phyloP scores from a whole-genome alignment of 148 eudicot genomes.

The Arbutus unedo region DNA sequence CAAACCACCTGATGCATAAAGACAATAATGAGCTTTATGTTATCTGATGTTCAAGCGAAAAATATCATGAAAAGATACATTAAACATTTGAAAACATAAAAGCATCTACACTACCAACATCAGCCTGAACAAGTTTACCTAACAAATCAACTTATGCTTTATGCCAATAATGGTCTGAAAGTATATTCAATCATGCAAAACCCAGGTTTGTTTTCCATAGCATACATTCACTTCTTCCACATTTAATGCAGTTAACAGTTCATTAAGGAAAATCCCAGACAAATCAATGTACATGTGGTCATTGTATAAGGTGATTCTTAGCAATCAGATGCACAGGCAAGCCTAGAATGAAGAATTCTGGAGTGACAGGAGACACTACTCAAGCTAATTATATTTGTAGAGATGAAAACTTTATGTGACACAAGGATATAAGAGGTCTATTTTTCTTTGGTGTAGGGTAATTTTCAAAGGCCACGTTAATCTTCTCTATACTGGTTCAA shows the following conservation, averaged over 20 bases:
- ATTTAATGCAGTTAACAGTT: not conserved
- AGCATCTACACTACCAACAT: conserved; percentile 7
- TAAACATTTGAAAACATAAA: not conserved
- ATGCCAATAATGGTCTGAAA: not conserved
- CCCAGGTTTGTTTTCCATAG: not conserved
- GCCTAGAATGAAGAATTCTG: too few species aligned
- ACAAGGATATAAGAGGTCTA: not conserved
- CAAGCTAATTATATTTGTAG: not conserved
- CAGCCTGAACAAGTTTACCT: not conserved
- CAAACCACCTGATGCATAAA: conserved; percentile 67
- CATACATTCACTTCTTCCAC: not conserved
- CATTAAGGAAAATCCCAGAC: not conserved
- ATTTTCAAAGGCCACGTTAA: not conserved
- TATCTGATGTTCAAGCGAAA: conserved; percentile 6
- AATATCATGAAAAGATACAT: not conserved
- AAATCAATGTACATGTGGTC: not conserved
- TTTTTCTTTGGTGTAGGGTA: not conserved
- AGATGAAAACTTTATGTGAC: not conserved
- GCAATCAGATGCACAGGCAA: not conserved
- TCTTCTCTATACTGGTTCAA: not conserved
- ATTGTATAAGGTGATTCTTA: not conserved
- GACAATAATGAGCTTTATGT: not conserved
- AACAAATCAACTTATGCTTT: not conserved
- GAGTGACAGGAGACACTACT: not conserved
- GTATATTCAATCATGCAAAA: conserved; percentile 4